Base-by-base conservation (phyloP, 257 asterid genomes). In the Parsonsia alboflavescens region DNA sequence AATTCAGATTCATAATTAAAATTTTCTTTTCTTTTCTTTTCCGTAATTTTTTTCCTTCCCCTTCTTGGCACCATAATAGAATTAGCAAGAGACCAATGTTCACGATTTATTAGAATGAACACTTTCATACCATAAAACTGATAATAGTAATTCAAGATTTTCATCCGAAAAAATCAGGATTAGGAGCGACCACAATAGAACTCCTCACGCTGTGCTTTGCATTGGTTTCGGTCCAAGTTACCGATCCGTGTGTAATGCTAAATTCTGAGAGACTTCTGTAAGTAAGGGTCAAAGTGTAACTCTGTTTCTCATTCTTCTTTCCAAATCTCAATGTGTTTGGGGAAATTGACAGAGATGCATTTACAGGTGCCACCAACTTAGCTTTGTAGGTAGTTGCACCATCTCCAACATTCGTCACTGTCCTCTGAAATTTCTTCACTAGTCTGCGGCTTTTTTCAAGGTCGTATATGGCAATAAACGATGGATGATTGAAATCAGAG, bases 191-290 rank as follows among this genome's bases (percentile, higher is more conserved):
- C 42, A 84, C 89, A 67, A 84, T 70, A 9, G 89, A 92, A 74
- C 89, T 89, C 72, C 88, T 87, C 36, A 81, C 92, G 4, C 67
- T 79, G 67, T 74, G 86, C 21, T 79, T 76, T 6, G 88, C 91
- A 24, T 53, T 62, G 22, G 63, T 83, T 72, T 89, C 91, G 24
- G 83, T 12, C 96, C 96, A 89, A 5, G 83, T 78, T 33, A 89
- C 0, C 0, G 85, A 84, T 26, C 92, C 89, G 41, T 77, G 81
- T 68, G 73, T 71, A 15, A 80, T 78, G 17, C 59, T 78, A 36
- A 76, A 78, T 0, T 82, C 75, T 12, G 10, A 19, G 22, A 59
- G 53, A 41, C 75, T 77, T 24, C 16, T 63, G 63, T 85, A 85
- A 0, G 68, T 53, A 26, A 85, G 52, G 9, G 76, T 80, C 76